Evolutionary conservation across 805 yeast genomes (phyloP), one percentile per base, ranked within the genome.

Genomic region (Wickerhamomyces bovis): DNA sequence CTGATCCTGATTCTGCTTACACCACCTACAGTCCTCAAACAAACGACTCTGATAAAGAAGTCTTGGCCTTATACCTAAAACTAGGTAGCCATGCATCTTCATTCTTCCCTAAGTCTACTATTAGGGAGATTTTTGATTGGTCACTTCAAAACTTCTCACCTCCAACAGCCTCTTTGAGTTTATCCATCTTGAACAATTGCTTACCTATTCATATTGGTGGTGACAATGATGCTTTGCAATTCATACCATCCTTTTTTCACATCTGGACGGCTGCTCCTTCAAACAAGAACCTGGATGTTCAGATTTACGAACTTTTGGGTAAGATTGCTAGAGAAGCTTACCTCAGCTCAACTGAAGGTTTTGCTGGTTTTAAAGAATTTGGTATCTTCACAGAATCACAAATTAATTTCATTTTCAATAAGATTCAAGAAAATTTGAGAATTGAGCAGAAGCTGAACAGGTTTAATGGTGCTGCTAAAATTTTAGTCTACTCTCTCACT

Each of bases 331-430:
- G 75, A 55, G 66, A 71, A 31, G 71, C 77, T 3, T 66, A 82
- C 42, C 13, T 33, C 31, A 12, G 11, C 8, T 33, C 36, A 16
- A 16, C 20, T 33, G 39, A 62, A 10, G 66, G 61, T 18, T 46
- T 73, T 3, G 44, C 56, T 2, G 57, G 67, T 22, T 60, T 65
- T 19, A 49, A 65, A 3, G 44, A 62, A 19, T 80, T 66, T 61
- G 95, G 96, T 16, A 67, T 89, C 0, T 80, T 83, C 51, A 71
- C 82, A 1, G 71, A 72, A 13, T 72, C 70, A 2, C 96, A 90
- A 58, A 71, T 87, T 54, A 67, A 75, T 19, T 70, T 72, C 46
- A 63, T 85, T 43, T 71, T 85, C 55, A 84, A 83, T 47, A 75
- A 80, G 43, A 64, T 85, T 10, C 64, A 72, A 50, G 63, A 64